Base-by-base conservation (phyloP, 371 early-diverging fungal species). In the Umbelopsis sp. region DNA sequence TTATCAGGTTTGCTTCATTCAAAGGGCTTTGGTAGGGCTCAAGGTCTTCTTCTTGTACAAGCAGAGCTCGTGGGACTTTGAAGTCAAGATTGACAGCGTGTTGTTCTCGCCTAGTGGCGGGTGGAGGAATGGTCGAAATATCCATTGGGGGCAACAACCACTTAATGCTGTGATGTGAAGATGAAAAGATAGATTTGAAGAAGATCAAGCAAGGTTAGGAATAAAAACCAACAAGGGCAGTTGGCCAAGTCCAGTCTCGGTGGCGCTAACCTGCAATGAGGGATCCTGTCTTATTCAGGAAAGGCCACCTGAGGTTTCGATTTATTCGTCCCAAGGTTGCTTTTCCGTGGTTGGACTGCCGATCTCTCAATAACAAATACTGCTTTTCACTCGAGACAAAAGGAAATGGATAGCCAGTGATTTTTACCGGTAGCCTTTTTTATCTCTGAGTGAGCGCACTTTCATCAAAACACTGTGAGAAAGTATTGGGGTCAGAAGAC, bases 21-120 rank as follows among this genome's bases (percentile, higher is more conserved):
- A 57, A 35, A 57, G 57, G 57, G 29, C 57, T 57, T 35, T 57
- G 57, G 29, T 57, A 57, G 18, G 35, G 57, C 8, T 57, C 35
- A 18, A 57, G 29, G 35, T 6, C 35, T 10, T 24, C 18, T 14
- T 18, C 12, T 8, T 24, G 57, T 18, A 35, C 16, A 5, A 57
- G 37, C 37, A 57, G 57, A 12, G 57, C 22, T 29, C 29, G 29
- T 35, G 57, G 57, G 35, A 57, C 57, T 29, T 57, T 57, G 57
- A 57, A 57, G 18, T 35, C 18, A 29, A 57, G 35, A 29, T 57
- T 57, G 57, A 57, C 35, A 29, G 12, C 32, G 16, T 5, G 57
- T 29, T 14, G 57, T 3, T 57, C 57, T n/a, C 9, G 32, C 12
- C 18, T 35, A 18, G 32, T 18, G n/a, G 57, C 18, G 1, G 29